These are phyloP conservation scores for Pleurotus giganteus DNA, from an alignment of 768 basidiomycete species.

Conservation along the genomic window DNA sequence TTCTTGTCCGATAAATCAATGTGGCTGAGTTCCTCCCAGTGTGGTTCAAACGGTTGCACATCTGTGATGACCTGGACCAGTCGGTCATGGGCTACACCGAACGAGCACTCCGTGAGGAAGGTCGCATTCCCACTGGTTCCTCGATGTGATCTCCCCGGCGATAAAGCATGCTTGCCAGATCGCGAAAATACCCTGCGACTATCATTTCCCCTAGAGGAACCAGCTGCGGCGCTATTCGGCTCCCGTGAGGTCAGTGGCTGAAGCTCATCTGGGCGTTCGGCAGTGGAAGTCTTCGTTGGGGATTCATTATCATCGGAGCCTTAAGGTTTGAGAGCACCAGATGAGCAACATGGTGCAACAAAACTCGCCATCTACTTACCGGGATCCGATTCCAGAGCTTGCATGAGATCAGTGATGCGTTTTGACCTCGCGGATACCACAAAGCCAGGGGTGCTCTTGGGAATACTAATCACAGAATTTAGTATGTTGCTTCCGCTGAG, in stretches of 20 bases:
- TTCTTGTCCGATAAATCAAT: slow-evolving; percentile 76
- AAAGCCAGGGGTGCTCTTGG: slow-evolving; percentile 28
- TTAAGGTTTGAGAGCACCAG: slow-evolving; percentile 13
- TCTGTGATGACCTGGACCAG: slow-evolving; percentile 93
- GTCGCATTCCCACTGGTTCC: slow-evolving; percentile 39
- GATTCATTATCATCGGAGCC: slow-evolving; percentile 47
- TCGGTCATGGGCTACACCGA: slow-evolving; percentile 88
- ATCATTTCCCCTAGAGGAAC: slow-evolving; percentile 19
- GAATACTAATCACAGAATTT: slow-evolving; percentile 14
- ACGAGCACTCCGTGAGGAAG: slow-evolving; percentile 94
- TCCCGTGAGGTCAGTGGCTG: slow-evolving; percentile 44
- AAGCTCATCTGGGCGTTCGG: slow-evolving; percentile 45
- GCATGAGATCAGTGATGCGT: slow-evolving; percentile 79
- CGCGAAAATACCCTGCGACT: slow-evolving; percentile 44
- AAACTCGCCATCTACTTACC: slow-evolving; percentile 40
- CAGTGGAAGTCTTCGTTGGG: slow-evolving; percentile 53
- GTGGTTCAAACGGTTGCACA: slow-evolving; percentile 89
- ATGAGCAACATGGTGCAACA: slow-evolving; percentile 8
- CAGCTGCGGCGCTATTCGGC: slow-evolving; percentile 27
- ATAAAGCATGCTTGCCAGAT: slow-evolving; percentile 34
- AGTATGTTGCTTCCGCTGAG: slow-evolving; percentile 17
- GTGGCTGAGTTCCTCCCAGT: slow-evolving; percentile 79
- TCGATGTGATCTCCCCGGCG: slow-evolving; percentile 27
- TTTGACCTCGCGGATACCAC: slow-evolving; percentile 70
- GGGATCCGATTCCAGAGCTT: slow-evolving; percentile 61